These are phyloP conservation scores for Ochetophila trinervis DNA, from an alignment of 306 rosid species.

Conservation along the genomic window DNA sequence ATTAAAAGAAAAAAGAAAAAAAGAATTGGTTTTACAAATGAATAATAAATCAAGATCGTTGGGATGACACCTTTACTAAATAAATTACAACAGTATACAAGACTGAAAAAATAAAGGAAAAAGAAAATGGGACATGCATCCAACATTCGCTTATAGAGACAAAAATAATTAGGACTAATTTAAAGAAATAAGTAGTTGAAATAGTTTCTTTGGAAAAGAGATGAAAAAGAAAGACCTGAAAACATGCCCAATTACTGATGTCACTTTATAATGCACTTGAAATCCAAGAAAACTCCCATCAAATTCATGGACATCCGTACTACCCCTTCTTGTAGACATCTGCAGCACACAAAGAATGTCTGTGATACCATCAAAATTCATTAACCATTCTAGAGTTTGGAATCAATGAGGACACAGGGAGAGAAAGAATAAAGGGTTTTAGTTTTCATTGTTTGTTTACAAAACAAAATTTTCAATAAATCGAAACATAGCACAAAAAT, in stretches of 20 bases:
- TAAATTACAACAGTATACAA: too few species aligned
- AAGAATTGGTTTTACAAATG: too few species aligned
- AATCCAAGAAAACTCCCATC: slow-evolving; percentile 63
- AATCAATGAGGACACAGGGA: too few species aligned
- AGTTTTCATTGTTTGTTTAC: too few species aligned
- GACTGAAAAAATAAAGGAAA: too few species aligned
- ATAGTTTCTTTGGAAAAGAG: slow-evolving; percentile 4
- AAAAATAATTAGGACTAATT: not conserved
- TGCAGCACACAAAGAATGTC: slow-evolving; percentile 32
- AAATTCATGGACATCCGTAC: slow-evolving; percentile 86
- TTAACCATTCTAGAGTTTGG: not conserved
- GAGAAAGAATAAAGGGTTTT: too few species aligned
- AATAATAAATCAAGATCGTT: too few species aligned
- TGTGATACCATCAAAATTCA: not conserved
- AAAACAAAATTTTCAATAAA: too few species aligned
- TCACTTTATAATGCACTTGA: slow-evolving; percentile 62
- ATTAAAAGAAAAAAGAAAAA: too few species aligned
- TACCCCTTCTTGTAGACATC: slow-evolving; percentile 86
- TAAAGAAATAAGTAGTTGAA: slow-evolving; percentile 5
- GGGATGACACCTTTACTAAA: too few species aligned
- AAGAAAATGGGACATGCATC: too few species aligned
- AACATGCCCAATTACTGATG: slow-evolving; percentile 94
- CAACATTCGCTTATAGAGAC: not conserved
- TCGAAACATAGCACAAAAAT: too few species aligned
- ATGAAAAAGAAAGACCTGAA: slow-evolving; percentile 64